Percentiles rank a stretch among this genome's conserved stretches.
phyloP scores from a whole-genome alignment of 106 monocot species.

The Triglochin maritima region DNA sequence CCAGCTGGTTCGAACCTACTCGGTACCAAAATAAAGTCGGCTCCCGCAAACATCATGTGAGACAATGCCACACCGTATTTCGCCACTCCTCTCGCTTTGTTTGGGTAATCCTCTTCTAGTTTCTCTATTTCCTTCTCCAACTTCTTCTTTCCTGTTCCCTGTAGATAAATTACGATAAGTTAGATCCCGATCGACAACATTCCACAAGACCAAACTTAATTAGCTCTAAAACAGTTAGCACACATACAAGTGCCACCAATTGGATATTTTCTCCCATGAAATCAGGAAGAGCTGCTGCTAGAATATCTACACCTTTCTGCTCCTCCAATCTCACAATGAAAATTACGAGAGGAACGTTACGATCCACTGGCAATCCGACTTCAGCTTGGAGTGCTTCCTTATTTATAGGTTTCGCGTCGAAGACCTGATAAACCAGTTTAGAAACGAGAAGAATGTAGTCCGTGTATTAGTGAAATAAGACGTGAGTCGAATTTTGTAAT shows the following conservation, averaged over 20 bases:
- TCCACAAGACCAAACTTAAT: neutral
- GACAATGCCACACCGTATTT: constrained; percentile 71
- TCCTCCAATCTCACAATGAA: constrained; percentile 89
- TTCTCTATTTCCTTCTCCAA: constrained; percentile 45
- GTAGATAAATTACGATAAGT: neutral
- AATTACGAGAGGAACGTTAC: constrained; percentile 44
- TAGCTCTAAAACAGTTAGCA: neutral
- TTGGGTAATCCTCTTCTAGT: constrained; percentile 52
- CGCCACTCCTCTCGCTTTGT: constrained; percentile 50
- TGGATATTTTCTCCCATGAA: constrained; percentile 67
- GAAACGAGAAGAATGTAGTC: neutral
- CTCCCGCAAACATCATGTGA: constrained; percentile 68
- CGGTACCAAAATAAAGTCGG: constrained; percentile 50
- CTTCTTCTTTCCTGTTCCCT: constrained; percentile 91
- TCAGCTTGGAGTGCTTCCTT: constrained; percentile 92
- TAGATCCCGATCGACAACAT: neutral
- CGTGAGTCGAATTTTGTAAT: neutral
- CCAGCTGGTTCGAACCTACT: constrained; percentile 91
- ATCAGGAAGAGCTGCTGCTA: constrained; percentile 58
- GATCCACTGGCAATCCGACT: constrained; percentile 65
- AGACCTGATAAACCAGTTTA: constrained; percentile 32
- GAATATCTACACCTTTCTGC: constrained; percentile 89
- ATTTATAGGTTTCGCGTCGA: constrained; percentile 56
- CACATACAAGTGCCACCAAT: constrained; percentile 65
- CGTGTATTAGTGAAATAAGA: neutral